A percentile compares a stretch with the other conserved stretches of the same genome.
These are phyloP conservation scores for Penicillium sp. DNA, from an alignment of 2,329 filamentous ascomycete species.

Conservation along the genomic window DNA sequence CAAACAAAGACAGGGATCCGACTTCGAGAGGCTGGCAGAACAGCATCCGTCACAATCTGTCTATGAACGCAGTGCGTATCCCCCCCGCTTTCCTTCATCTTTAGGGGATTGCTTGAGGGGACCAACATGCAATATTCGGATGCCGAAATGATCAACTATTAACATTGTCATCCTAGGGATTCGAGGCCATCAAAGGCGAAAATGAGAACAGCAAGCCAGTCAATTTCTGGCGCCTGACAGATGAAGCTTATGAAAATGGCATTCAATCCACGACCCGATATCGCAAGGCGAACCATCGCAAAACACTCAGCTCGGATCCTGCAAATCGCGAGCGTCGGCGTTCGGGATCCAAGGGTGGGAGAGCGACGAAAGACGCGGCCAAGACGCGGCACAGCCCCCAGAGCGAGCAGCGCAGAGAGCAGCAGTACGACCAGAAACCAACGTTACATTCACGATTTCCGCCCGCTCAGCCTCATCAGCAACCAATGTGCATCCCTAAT, in stretches of 20 bases:
- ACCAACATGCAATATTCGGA: neutral
- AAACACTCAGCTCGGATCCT: constrained; percentile 43
- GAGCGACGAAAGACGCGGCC: constrained; percentile 41
- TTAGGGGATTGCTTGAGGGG: neutral
- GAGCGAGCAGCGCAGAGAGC: constrained; percentile 30
- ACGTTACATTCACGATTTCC: neutral
- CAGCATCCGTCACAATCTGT: constrained; percentile 92
- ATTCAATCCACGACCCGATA: constrained; percentile 84
- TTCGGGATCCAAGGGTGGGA: constrained; percentile 48
- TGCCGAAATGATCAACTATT: neutral
- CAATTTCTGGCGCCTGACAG: constrained; percentile 78
- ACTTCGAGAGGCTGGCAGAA: constrained; percentile 84
- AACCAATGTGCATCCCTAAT: neutral
- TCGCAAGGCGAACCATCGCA: constrained; percentile 55
- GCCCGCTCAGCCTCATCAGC: constrained; percentile 2
- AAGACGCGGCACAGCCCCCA: constrained; percentile 32
- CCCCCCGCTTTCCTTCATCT: neutral
- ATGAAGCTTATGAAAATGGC: constrained; percentile 69
- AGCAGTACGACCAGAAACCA: constrained; percentile 17
- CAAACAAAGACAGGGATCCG: constrained; percentile 68
- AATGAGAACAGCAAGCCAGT: constrained; percentile 56
- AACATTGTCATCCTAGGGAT: constrained; percentile 32
- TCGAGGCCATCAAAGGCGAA: constrained; percentile 61
- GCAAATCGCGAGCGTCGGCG: constrained; percentile 45
- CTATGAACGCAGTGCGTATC: constrained; percentile 83